Evolutionary conservation across 495 filamentous ascomycete species (phyloP).

Genomic region (Tirmania nivea): DNA sequence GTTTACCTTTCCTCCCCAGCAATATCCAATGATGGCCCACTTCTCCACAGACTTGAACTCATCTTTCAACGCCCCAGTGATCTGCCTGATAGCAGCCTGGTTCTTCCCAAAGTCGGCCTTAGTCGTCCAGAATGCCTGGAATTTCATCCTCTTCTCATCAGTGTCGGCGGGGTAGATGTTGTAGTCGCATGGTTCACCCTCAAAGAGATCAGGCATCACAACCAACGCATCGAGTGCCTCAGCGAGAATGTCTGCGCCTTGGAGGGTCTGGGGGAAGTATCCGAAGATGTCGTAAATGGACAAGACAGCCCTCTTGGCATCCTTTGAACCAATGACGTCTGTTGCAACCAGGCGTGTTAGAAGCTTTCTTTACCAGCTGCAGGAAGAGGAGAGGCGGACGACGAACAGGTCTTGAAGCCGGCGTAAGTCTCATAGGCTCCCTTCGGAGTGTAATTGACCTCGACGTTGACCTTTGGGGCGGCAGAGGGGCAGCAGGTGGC

Average conservation of each 20-base stretch:
- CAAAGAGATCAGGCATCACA: slow-evolving; percentile 50
- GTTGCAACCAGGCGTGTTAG: background rate
- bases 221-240: slow-evolving; percentile 33
- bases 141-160: slow-evolving; percentile 52
- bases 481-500: slow-evolving; percentile 52
- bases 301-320: slow-evolving; percentile 37
- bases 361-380: no score
- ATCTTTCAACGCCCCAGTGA: slow-evolving; percentile 34
- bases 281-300: slow-evolving; percentile 54
- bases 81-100: slow-evolving; percentile 38
- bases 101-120: slow-evolving; percentile 41
- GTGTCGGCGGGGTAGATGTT: slow-evolving; percentile 52
- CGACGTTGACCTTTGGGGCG: slow-evolving; percentile 35
- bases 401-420: slow-evolving; percentile 46
- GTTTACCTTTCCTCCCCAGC: slow-evolving; percentile 72
- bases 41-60: slow-evolving; percentile 35
- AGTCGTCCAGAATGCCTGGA: slow-evolving; percentile 57
- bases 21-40: slow-evolving; percentile 82
- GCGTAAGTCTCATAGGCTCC: slow-evolving; percentile 41
- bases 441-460: slow-evolving; percentile 37
- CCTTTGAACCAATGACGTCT: slow-evolving; percentile 40
- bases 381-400: no score
- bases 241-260: slow-evolving; percentile 51
- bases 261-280: slow-evolving; percentile 39
- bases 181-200: slow-evolving; percentile 33